Conservation (phyloP, 1,139 yeast genomes). For the Hansenula lynferdii region DNA sequence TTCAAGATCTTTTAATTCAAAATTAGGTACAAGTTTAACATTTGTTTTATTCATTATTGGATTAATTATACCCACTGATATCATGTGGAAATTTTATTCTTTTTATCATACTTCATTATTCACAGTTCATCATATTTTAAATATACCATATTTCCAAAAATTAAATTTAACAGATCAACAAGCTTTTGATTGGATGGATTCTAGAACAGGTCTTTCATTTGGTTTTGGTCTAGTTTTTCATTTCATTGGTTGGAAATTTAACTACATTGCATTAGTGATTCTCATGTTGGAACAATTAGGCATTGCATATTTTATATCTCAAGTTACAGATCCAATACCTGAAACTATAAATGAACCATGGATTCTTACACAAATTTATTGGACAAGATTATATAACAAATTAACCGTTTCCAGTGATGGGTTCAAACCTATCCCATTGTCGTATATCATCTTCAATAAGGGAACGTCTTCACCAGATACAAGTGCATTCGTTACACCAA, state of each 20-base stretch:
- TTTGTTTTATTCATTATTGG: conserved; percentile 7
- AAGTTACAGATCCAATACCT: conserved; percentile 15
- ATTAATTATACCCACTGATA: conserved; percentile 4
- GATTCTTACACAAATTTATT: conserved; percentile 13
- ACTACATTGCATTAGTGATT: conserved; percentile 8
- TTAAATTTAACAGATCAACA: conserved; percentile 10
- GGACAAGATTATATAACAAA: conserved; percentile 8
- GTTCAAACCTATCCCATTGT: conserved; percentile 11
- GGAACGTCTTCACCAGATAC: conserved; percentile 1
- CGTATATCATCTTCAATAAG: conserved; percentile 2
- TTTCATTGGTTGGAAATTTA: conserved; percentile 3
- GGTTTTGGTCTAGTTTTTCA: conserved; percentile 14
- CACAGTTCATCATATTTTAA: conserved; percentile 8
- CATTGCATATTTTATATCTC: conserved; percentile 12
- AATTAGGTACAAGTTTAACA: conserved; percentile 9
- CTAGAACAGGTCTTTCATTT: conserved; percentile 13
- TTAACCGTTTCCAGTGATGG: conserved; percentile 9
- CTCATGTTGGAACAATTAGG: conserved; percentile 12
- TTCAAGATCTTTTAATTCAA: conserved; percentile 7
- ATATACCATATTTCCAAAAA: conserved; percentile 13
- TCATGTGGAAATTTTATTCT: conserved; percentile 4
- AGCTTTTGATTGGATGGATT: conserved; percentile 13
- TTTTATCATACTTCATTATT: conserved; percentile 6
- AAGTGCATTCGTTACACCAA: conserved; percentile 5
- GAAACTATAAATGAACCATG: conserved; percentile 13